Conservation (phyloP, 305 asterid genomes). For the Plantago coronopus region DNA sequence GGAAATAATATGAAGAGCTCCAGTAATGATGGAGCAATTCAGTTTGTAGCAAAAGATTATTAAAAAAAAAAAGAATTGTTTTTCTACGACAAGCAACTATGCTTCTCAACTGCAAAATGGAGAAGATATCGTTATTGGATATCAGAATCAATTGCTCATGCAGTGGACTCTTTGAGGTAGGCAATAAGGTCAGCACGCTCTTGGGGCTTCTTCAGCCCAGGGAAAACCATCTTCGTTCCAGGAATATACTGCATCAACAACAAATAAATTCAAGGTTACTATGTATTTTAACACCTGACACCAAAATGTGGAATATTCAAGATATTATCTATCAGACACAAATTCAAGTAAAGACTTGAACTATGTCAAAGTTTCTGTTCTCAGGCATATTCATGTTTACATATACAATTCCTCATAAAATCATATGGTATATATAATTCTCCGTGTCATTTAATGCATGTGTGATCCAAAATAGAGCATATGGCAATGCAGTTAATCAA, state of each 20-base stretch:
- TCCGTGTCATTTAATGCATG: too few relatives aligned
- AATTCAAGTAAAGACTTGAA: too few relatives aligned
- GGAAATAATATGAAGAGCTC: neutral
- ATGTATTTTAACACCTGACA: too few relatives aligned
- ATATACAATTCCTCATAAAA: too few relatives aligned
- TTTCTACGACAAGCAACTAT: constrained; percentile 10
- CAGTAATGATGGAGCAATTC: neutral
- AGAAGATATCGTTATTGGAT: neutral
- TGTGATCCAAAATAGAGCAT: too few relatives aligned
- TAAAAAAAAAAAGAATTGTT: neutral
- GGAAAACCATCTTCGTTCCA: constrained; percentile 97
- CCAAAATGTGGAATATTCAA: too few relatives aligned
- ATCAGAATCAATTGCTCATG: constrained; percentile 26
- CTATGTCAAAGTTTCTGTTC: too few relatives aligned
- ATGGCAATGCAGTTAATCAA: too few relatives aligned
- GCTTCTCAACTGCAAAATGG: constrained; percentile 20
- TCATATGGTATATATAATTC: too few relatives aligned
- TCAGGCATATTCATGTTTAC: too few relatives aligned
- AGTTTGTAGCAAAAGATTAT: neutral
- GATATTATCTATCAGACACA: too few relatives aligned
- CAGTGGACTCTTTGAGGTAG: constrained; percentile 71
- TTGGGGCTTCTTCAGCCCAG: constrained; percentile 91
- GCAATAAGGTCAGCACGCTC: constrained; percentile 88
- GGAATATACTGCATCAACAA: constrained; percentile 70
- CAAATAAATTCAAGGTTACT: neutral